Evolutionary conservation across 805 yeast genomes (phyloP), one percentile per base, ranked within the genome.

Genomic region (Brettanomyces naardenensis): DNA sequence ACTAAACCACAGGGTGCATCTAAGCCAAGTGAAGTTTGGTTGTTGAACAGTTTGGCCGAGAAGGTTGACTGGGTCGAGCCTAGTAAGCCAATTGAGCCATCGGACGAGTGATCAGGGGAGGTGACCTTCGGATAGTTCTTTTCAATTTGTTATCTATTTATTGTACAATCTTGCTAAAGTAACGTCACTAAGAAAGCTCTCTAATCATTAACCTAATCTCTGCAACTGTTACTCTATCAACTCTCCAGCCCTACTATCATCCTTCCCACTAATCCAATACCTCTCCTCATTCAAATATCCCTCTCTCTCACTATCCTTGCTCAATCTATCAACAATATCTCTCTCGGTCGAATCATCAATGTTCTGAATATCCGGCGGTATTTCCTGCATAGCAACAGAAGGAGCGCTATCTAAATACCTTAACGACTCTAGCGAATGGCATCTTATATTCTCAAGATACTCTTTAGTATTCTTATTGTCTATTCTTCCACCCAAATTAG

Each of bases 321-420:
- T 58, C 30, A 67, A 32, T 26, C 48, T 55, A 31, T 58, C 59
- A 13, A 63, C 36, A 11, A 69, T 56, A 18, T 49, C 43, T 25
- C 61, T 64, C 44, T 69, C 75, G 33, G 66, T 72, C 25, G 68
- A 73, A 31, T 64, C 58, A 1, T 68, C 66, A 26, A 70, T 44
- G 28, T 61, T 65, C 38, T 63, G 65, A 11, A 69, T 47, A 42
- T 59, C 64, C 1, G 96, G 96, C 3, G 97, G 97, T 6, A 86
- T 75, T 44, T 85, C 90, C 44, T 72, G 79, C 95, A 89, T 87
- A 47, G 85, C 82, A 6, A 92, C 97, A 48, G 94, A 80, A 10
- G 98, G 98, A 0, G 97, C 97, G 36, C 89, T 89, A 49, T 84
- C 85, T 40, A 90, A 59, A 52, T 68, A 81, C 46, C 97, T 61